Evolutionary conservation across 164 flowering plant genomes (phyloP).

Genomic region (Liquidambar formosana): DNA sequence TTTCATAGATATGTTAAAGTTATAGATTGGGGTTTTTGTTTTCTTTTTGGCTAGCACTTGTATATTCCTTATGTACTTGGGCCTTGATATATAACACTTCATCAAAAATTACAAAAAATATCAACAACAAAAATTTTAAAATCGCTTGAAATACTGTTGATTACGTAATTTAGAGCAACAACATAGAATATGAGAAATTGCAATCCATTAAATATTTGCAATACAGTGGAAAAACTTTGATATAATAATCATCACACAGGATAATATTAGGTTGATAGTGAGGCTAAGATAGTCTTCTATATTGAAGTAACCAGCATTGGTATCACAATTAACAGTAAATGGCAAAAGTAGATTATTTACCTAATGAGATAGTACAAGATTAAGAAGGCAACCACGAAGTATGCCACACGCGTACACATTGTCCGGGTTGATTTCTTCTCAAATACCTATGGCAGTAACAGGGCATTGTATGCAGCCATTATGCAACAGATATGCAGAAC

Average conservation of each 20-base stretch:
- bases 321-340: background rate
- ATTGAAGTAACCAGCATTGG: too few species aligned
- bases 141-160: background rate
- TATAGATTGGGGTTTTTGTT: too few species aligned
- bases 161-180: background rate
- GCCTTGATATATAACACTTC: too few species aligned
- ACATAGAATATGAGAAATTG: background rate
- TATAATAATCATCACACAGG: background rate
- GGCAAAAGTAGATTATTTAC: conserved; percentile 26
- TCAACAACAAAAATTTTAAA: too few species aligned
- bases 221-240: background rate
- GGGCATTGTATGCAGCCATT: background rate
- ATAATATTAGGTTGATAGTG: background rate
- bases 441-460: conserved; percentile 50
- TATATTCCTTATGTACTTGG: too few species aligned
- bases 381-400: conserved; percentile 53
- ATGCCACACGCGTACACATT: conserved; percentile 54
- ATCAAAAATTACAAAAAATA: too few species aligned
- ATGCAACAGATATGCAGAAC: background rate
- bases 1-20: too few species aligned
- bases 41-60: too few species aligned
- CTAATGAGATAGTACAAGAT: conserved; percentile 56
- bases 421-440: conserved; percentile 73
- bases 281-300: background rate
- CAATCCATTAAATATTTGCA: background rate